phyloP scores from a whole-genome alignment of 805 yeast species.

The Lachancea kluyveri region DNA sequence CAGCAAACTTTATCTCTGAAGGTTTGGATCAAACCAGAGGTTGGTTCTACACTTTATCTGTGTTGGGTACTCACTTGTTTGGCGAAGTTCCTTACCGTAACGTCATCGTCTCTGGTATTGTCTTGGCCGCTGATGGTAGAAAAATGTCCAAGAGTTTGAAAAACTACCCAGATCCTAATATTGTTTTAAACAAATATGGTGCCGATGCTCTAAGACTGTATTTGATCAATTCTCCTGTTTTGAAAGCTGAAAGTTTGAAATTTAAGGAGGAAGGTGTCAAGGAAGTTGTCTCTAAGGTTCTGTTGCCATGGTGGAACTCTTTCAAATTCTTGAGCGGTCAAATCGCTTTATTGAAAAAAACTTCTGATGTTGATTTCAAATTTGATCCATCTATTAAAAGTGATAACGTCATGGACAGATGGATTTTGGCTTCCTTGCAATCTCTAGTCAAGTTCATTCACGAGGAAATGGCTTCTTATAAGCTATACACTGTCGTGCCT shows the following conservation, averaged over 20 bases:
- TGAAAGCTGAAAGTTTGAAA: slow-evolving; percentile 92
- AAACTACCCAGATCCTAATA: slow-evolving; percentile 93
- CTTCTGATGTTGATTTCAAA: slow-evolving; percentile 59
- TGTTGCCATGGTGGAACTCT: slow-evolving; percentile 98
- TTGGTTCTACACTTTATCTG: slow-evolving; percentile 97
- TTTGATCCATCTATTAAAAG: slow-evolving; percentile 62
- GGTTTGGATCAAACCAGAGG: slow-evolving; percentile 99
- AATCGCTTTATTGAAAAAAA: slow-evolving; percentile 76
- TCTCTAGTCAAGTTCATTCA: slow-evolving; percentile 82
- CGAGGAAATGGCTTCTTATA: slow-evolving; percentile 81
- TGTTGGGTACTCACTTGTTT: slow-evolving; percentile 91
- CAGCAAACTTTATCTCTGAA: slow-evolving; percentile 96
- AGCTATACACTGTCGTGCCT: slow-evolving; percentile 95
- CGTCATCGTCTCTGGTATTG: slow-evolving; percentile 94
- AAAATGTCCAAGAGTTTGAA: slow-evolving; percentile 98
- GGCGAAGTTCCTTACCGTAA: slow-evolving; percentile 90
- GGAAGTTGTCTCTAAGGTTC: slow-evolving; percentile 92
- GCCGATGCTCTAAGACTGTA: slow-evolving; percentile 97
- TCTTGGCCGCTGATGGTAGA: slow-evolving; percentile 96
- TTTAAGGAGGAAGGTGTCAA: slow-evolving; percentile 99
- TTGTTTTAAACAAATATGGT: slow-evolving; percentile 82
- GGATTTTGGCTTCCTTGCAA: slow-evolving; percentile 96
- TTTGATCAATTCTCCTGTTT: slow-evolving; percentile 93
- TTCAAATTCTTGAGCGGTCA: slow-evolving; percentile 95
- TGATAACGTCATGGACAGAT: slow-evolving; percentile 91